Evolutionary conservation across 2,329 filamentous ascomycete genomes (phyloP), one percentile per base, ranked within the genome.

Genomic region (Botrytis elliptica): DNA sequence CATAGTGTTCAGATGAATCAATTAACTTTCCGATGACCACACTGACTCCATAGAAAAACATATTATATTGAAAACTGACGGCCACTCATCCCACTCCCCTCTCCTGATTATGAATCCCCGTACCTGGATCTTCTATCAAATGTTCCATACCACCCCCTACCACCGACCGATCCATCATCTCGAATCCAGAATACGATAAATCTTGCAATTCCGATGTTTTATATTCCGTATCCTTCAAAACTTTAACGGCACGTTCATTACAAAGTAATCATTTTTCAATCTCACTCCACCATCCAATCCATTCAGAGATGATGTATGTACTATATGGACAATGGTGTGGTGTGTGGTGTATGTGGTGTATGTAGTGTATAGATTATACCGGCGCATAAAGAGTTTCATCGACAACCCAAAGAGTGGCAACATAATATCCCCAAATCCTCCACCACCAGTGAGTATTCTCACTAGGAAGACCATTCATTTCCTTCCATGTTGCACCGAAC

Each of bases 381-480:
- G 55, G 55, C 55, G 69, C 69, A 71, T 71, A 71, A 46, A 40
- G 69, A 40, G 69, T 71, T 71, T 71, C 69, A 71, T 71, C 69
- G 10, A 49, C 59, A 64, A 67, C 5, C 9, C 52, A 29, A 67
- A 55, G 14, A 46, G 46, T 40, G 65, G 33, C 63, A 49, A 66
- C 29, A 66, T n/a, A 25, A 66, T 25, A 66, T 25, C 40, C 40
- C 18, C 20, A 38, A 40, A 33, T 22, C 63, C 42, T 44, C 62
- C 16, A 18, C 40, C 62, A 65, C n/a, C 62, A 65, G n/a, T 46
- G 18, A 40, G 29, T 46, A 22, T 33, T 33, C 33, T 33, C 33
- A 4, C 18, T 1, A 65, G 40, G 62, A 65, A 46, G n/a, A 4
- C 62, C 29, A 36, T 49, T 49, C 49, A n/a, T 55, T 66, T 44